Percentiles rank a stretch among this genome's conserved stretches.
Evolutionary conservation across 148 eudicot genomes (phyloP).

Genomic region (Nyssa sinensis): DNA sequence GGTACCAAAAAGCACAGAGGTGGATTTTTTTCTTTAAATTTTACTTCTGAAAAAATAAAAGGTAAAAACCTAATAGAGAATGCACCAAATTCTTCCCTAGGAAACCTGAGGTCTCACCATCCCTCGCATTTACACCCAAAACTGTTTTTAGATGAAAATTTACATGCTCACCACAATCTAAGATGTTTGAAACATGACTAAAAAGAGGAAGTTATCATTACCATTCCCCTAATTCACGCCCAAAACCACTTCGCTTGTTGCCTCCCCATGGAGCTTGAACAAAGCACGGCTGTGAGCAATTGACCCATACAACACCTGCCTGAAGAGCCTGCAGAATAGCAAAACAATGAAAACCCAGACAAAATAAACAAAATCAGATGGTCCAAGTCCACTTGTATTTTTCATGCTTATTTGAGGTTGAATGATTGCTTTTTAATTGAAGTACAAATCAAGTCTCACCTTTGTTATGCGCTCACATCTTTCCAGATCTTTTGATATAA

Average conservation of each 20-base stretch:
- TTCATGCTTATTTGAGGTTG: background rate
- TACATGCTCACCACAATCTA: background rate
- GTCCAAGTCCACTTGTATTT: background rate
- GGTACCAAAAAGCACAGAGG: no score
- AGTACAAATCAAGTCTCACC: conserved; percentile 45
- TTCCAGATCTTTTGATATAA: conserved; percentile 78
- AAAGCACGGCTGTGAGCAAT: conserved; percentile 99
- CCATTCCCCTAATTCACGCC: conserved; percentile 99
- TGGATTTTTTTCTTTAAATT: background rate
- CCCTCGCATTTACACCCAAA: background rate
- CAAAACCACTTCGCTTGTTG: conserved; percentile 93
- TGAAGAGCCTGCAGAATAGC: conserved; percentile 63
- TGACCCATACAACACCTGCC: conserved; percentile 90
- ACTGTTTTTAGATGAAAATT: background rate
- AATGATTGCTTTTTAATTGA: no score
- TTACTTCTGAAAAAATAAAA: no score
- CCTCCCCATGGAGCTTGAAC: conserved; percentile 99
- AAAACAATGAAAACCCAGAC: background rate
- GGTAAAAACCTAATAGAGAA: background rate
- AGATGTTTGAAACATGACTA: conserved; percentile 1
- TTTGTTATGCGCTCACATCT: conserved; percentile 85
- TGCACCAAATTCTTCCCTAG: background rate
- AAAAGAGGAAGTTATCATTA: conserved; percentile 23
- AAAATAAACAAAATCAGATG: background rate
- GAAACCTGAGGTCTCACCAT: background rate